Base-by-base conservation (phyloP, 805 yeast species). In the Candida multigemmis region DNA sequence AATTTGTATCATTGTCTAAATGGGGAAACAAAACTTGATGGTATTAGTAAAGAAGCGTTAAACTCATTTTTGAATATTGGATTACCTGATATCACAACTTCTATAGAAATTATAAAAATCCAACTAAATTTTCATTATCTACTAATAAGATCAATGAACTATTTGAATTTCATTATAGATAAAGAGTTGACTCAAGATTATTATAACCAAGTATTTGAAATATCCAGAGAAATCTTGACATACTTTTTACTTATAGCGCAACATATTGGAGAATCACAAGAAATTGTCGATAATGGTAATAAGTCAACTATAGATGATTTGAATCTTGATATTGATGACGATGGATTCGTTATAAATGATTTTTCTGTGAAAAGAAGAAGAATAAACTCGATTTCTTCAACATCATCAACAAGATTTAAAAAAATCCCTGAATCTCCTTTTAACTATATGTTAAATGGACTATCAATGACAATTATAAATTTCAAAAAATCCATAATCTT, bases 81-180 rank as follows among this genome's bases (percentile, higher is more conserved):
- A 1, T 20, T 53, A n/a, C 63, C 65, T 0, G 67, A 61, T 36
- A 42, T 45, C 6, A 40, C 49, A 21, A 51, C 65, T 7, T 62
- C 66, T 1, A 41, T 55, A 1, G 57, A 54, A 20, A 36, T 63
- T 22, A 54, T 57, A n/a, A 56, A 57, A 32, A 56, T 63, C 27
- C 71, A 65, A 35, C 44, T 63, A 17, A 59, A 60, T 33, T 52
- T 64, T 36, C 68, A 65, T 37, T 64, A 58, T 31, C 42, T 58
- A 21, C 41, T 63, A 27, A 60, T 64, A 14, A 37, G 67, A 28
- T 53, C 65, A 2, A 51, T 53, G 51, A 64, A 64, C 34, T 58
- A 60, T 36, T 40, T 63, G 14, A 56, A 65, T 32, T 56, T 56
- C 30, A 50, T 55, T n/a, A 60, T 61, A 16, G 67, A 62, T 25